phyloP scores from a whole-genome alignment of 495 filamentous ascomycete species.

The Polyplosphaeria fusca region DNA sequence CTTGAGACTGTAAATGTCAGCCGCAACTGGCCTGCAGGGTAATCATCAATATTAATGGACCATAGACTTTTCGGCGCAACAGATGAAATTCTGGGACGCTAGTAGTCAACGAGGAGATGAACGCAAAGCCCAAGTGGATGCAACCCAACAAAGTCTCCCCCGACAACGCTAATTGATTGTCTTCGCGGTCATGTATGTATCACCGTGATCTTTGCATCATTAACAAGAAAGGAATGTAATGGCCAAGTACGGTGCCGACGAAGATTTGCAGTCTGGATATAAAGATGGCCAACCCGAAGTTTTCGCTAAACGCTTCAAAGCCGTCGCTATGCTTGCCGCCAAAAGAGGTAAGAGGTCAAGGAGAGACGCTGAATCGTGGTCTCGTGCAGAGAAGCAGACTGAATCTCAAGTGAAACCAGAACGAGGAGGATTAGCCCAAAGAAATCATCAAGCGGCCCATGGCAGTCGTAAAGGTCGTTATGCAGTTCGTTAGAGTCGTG shows the following conservation, averaged over 20 bases:
- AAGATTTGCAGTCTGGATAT: slow-evolving; percentile 14
- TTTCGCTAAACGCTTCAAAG: slow-evolving; percentile 32
- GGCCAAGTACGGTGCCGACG: too few relatives aligned
- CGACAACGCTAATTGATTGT: too few relatives aligned
- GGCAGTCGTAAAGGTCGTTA: slow-evolving; percentile 18
- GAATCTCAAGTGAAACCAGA: not conserved
- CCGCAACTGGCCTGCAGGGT: too few relatives aligned
- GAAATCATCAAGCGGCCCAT: slow-evolving; percentile 16
- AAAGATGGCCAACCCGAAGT: slow-evolving; percentile 17
- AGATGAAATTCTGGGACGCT: too few relatives aligned
- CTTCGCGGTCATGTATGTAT: not conserved
- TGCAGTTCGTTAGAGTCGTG: slow-evolving; percentile 21
- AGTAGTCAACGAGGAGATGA: too few relatives aligned
- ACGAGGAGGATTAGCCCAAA: slow-evolving; percentile 9
- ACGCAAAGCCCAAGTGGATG: too few relatives aligned
- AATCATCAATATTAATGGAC: too few relatives aligned
- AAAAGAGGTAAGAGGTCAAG: slow-evolving; percentile 10
- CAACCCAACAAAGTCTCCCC: too few relatives aligned
- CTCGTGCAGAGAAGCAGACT: not conserved
- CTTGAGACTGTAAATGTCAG: too few relatives aligned
- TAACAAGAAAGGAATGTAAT: too few relatives aligned
- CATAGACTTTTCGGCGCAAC: too few relatives aligned
- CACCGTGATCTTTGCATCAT: not conserved
- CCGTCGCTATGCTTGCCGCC: slow-evolving; percentile 28
- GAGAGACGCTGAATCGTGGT: slow-evolving; percentile 10